A percentile compares a stretch with the other conserved stretches of the same genome.
Conservation (phyloP, 1,139 yeast species). For the Ashbya aceris region DNA sequence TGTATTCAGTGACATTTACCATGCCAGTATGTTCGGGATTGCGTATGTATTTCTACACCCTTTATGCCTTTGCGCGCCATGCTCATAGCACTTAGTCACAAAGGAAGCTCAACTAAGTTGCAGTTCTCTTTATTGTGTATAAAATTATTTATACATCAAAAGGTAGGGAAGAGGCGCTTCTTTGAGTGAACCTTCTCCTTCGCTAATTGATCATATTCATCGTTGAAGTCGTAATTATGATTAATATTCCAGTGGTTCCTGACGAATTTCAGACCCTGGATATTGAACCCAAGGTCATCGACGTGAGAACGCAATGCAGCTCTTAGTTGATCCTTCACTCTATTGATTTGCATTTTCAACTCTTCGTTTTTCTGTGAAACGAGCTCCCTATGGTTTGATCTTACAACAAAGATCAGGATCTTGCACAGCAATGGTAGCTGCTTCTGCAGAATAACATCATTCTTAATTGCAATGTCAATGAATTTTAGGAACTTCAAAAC, state of each 20-base stretch:
- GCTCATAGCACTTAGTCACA: no score
- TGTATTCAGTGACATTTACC: no score
- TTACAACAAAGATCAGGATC: constrained; percentile 62
- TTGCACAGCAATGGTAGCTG: constrained; percentile 59
- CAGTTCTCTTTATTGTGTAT: no score
- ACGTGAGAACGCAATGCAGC: constrained; percentile 43
- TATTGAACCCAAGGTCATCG: constrained; percentile 70
- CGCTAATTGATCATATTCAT: constrained; percentile 51
- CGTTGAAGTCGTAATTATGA: constrained; percentile 68
- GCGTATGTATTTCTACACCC: no score
- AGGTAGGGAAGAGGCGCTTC: constrained; percentile 57
- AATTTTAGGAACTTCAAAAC: constrained; percentile 62
- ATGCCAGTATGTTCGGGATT: no score
- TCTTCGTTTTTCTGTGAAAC: constrained; percentile 53
- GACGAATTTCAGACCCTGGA: constrained; percentile 70
- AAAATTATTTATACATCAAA: constrained; percentile 6
- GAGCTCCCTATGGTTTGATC: constrained; percentile 68
- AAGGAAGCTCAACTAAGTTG: no score
- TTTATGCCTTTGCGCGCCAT: no score
- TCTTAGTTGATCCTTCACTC: constrained; percentile 50
- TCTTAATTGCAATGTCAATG: constrained; percentile 65
- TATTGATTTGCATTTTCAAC: constrained; percentile 51
- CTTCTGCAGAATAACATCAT: constrained; percentile 37
- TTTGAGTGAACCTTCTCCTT: constrained; percentile 46
- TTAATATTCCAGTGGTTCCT: constrained; percentile 70